Evolutionary conservation across 306 rosid species (phyloP), one percentile per base, ranked within the genome.

Genomic region (Fragaria ananassa): DNA sequence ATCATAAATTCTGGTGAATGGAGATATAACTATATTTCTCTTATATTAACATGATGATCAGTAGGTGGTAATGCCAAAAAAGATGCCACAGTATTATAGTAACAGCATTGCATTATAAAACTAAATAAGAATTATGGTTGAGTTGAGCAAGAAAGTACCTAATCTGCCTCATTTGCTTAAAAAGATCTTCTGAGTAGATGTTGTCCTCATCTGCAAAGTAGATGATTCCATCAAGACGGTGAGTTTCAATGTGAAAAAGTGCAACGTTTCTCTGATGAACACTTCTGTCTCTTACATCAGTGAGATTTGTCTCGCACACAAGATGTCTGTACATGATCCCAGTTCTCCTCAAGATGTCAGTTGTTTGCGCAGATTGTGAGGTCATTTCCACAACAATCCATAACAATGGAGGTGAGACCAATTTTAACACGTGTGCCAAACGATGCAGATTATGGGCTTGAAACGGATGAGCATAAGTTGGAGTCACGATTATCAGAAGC

Each of bases 371-470:
- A 25, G 95, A 90, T 82, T 95, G 98, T 75, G 96, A 89, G 74
- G 80, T 70, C 90, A 84, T 83, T 80, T 95, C 98, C 78, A 90
- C 96, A 82, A 95, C 93, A 13, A 95, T 90, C 97, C 97, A 95
- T 82, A 92, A 74, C 68, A 92, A 80, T 64, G 97, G 93, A 69
- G 96, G 86, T 0, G 78, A 79, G 68, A 86, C 89, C 79, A 81
- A 79, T 72, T 88, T 90, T 44, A 92, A 68, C 10, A 90, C 85
- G 56, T 90, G 89, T 0, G 89, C 88, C 91, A 95, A 84, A 64
- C 88, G 96, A 37, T 81, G 86, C 84, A 95, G 91, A 81, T 85
- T 79, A 83, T 88, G 89, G 66, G 91, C 87, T 85, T 90, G 98
- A 81, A 88, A 87, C 67, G 86, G 82, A 54, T 72, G 80, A 76